Base-by-base conservation (phyloP, 352 stramenopile genomes). In the Pythium folliculosum region DNA sequence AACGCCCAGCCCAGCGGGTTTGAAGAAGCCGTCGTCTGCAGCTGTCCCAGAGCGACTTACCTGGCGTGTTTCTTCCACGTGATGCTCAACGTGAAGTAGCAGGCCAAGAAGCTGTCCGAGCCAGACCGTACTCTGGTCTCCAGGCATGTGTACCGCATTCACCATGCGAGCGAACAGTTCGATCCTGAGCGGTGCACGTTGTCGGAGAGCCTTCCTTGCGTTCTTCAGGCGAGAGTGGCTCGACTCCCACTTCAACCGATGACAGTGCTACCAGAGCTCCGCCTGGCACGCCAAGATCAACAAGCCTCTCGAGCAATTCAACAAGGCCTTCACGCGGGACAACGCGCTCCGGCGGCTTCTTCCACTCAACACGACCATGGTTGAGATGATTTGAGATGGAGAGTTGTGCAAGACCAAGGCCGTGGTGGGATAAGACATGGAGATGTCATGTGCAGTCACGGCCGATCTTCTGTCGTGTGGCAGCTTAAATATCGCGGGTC, bases 31-130 rank as follows among this genome's bases (percentile, higher is more conserved):
- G 48, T 70, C 12, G 5, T 51, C 6, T 23, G 5, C 22, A 63
- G 50, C 62, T 58, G 30, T 21, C 43, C 51, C 13, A 25, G 25
- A 1, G 27, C 58, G 13, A 56, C 43, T 3, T 74, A 70, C 7
- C 45, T 73, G 0, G 72, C 76, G 67, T 77, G 64, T 16, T 80
- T 69, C 32, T 80, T 73, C n/a, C 63, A 77, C 30, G 66, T 79
- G 8, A 70, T 71, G 22, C 50, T 53, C 0, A 77, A 80, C 12
- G 43, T 72, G 0, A 62, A 63, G 44, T 65, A 72, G 23, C 23
- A 14, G 2, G 13, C 51, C 27, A 50, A 48, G 9, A 2, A 43
- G 0, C 17, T 75, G 40, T 38, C 16, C 35, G 38, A 47, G 13
- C 17, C 60, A 16, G 60, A 52, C 22, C 48, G 30, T 23, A 47